Evolutionary conservation across 768 basidiomycete genomes (phyloP).

Genomic region (Fistulinella prunicolor): DNA sequence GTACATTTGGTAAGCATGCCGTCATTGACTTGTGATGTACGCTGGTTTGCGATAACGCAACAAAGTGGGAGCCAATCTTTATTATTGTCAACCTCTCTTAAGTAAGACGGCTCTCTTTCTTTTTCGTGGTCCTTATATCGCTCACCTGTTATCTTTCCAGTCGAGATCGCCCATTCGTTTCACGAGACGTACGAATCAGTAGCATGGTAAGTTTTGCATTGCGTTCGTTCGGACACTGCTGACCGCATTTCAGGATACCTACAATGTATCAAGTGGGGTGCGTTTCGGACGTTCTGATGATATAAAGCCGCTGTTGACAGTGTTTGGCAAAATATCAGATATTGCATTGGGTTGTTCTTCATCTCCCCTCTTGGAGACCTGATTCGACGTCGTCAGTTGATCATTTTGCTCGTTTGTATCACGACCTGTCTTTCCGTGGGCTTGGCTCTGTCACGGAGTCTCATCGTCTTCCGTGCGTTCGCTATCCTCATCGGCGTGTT

Average conservation of each 20-base stretch:
- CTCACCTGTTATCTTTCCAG: conserved; percentile 4
- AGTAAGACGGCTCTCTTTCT: conserved; percentile 40
- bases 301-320: not conserved
- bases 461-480: conserved; percentile 32
- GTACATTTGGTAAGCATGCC: conserved; percentile 41
- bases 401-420: conserved; percentile 34
- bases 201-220: conserved; percentile 24
- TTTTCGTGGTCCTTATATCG: not conserved
- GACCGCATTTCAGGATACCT: conserved; percentile 45
- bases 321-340: not conserved
- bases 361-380: conserved; percentile 48
- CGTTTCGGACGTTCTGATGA: conserved; percentile 1
- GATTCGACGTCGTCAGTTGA: conserved; percentile 41
- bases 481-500: conserved; percentile 37
- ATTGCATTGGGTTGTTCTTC: conserved; percentile 37
- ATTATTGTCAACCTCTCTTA: conserved; percentile 79
- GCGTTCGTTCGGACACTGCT: not conserved
- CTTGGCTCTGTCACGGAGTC: conserved; percentile 35
- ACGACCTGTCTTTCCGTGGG: conserved; percentile 39
- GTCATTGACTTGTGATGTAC: not conserved
- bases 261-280: conserved; percentile 69
- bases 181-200: conserved; percentile 32
- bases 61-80: conserved; percentile 60
- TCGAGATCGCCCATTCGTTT: conserved; percentile 38
- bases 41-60: not conserved